Conservation (phyloP, 148 eudicot species). For the Nepenthes gracilis region DNA sequence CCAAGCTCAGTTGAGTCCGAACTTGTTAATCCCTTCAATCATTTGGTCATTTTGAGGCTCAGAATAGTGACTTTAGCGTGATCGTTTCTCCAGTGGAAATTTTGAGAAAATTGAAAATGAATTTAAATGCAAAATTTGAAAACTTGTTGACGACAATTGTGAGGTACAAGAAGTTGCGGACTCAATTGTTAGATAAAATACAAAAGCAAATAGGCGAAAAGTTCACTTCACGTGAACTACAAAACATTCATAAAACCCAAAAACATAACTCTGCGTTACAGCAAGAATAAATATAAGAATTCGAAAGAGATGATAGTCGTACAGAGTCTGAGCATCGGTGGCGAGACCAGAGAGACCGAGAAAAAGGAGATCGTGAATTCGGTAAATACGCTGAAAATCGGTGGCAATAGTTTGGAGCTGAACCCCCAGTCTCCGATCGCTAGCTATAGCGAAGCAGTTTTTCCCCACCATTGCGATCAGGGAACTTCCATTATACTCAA, state of each 20-base stretch:
- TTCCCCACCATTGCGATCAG: conserved; percentile 95
- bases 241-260: neutral
- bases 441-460: conserved; percentile 86
- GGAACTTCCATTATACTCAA: conserved; percentile 98
- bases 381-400: conserved; percentile 75
- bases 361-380: conserved; percentile 65
- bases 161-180: too few relatives aligned
- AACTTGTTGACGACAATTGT: too few relatives aligned
- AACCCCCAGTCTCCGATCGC: conserved; percentile 89
- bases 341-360: conserved; percentile 87
- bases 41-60: too few relatives aligned
- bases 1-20: too few relatives aligned
- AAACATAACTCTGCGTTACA: neutral
- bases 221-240: neutral
- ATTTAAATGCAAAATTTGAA: too few relatives aligned
- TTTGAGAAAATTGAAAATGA: too few relatives aligned
- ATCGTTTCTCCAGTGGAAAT: too few relatives aligned
- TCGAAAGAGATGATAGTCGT: conserved; percentile 3
- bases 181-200: too few relatives aligned
- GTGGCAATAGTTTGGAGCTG: conserved; percentile 92
- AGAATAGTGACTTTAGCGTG: too few relatives aligned
- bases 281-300: neutral
- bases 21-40: too few relatives aligned
- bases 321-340: conserved; percentile 83
- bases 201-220: too few relatives aligned